Evolutionary conservation across 2,329 filamentous ascomycete species (phyloP).

Genomic region (Aureobasidium uvarum): DNA sequence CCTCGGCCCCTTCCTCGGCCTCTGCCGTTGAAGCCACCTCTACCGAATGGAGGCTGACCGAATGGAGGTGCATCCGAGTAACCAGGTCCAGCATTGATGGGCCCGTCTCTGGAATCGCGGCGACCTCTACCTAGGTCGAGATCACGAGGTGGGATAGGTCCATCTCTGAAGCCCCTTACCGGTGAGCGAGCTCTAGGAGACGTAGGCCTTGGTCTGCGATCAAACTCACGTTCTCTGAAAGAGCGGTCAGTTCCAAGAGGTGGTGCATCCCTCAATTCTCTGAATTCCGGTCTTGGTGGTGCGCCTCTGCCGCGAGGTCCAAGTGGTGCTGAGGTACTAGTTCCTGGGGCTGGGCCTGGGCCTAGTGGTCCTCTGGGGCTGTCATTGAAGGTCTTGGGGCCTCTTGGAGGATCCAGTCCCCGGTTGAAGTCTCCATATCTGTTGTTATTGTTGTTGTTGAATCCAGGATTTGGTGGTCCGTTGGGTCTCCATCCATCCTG

Average conservation of each 20-base stretch:
- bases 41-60: constrained; percentile 50
- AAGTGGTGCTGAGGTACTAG: constrained; percentile 37
- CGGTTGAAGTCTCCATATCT: constrained; percentile 33
- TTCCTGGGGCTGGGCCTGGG: constrained; percentile 28
- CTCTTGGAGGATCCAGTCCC: constrained; percentile 67
- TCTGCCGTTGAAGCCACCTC: constrained; percentile 54
- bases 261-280: constrained; percentile 57
- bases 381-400: constrained; percentile 77
- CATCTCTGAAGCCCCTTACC: constrained; percentile 57
- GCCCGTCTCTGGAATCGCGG: constrained; percentile 69
- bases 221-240: constrained; percentile 53
- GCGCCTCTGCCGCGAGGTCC: constrained; percentile 61
- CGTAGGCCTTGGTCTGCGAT: constrained; percentile 59
- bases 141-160: constrained; percentile 58
- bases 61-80: constrained; percentile 66
- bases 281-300: constrained; percentile 61
- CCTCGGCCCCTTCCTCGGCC: constrained; percentile 55
- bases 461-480: constrained; percentile 44
- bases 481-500: constrained; percentile 65
- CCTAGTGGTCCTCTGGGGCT: constrained; percentile 41
- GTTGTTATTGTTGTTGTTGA: constrained; percentile 31
- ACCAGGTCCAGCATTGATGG: constrained; percentile 67
- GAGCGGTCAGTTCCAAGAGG: constrained; percentile 59
- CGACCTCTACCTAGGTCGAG: constrained; percentile 66
- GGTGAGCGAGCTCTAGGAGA: constrained; percentile 66